These are phyloP conservation scores for Fraxinus sp. DNA, from an alignment of 305 asterid genomes.

Conservation along the genomic window DNA sequence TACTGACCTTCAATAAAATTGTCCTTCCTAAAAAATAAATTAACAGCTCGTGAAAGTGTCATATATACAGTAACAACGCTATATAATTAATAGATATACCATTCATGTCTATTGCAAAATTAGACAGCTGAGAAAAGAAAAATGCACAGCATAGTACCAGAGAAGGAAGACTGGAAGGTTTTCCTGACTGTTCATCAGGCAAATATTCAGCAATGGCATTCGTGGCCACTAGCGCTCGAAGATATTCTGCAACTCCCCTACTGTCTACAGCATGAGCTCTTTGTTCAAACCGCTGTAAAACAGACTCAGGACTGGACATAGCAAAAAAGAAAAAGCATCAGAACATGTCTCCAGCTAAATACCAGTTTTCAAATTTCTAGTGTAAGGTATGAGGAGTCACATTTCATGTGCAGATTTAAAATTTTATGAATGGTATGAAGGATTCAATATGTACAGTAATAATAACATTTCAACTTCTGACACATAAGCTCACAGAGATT, in stretches of 20 bases:
- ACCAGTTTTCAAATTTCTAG: background rate
- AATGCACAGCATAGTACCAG: constrained; percentile 51
- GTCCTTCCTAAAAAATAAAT: background rate
- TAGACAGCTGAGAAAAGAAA: background rate
- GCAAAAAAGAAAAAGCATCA: constrained; percentile 26
- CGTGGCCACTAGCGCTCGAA: constrained; percentile 83
- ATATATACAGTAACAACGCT: background rate
- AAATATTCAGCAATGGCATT: constrained; percentile 78
- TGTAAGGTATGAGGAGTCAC: background rate
- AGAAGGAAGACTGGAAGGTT: constrained; percentile 87
- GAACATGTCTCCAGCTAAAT: constrained; percentile 11
- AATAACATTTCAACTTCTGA: background rate
- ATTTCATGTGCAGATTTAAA: background rate
- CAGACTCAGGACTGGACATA: constrained; percentile 78
- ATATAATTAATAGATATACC: background rate
- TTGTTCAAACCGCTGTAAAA: constrained; percentile 89
- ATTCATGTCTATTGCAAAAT: background rate
- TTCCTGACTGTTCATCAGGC: constrained; percentile 91
- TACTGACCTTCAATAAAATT: background rate
- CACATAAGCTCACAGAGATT: background rate
- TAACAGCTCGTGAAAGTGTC: background rate
- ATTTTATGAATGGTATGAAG: background rate
- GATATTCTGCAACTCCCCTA: constrained; percentile 84
- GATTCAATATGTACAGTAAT: constrained; percentile 1
- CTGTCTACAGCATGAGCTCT: constrained; percentile 86